Evolutionary conservation across 2,329 filamentous ascomycete genomes (phyloP).

Genomic region (Paramyrothecium sp.): DNA sequence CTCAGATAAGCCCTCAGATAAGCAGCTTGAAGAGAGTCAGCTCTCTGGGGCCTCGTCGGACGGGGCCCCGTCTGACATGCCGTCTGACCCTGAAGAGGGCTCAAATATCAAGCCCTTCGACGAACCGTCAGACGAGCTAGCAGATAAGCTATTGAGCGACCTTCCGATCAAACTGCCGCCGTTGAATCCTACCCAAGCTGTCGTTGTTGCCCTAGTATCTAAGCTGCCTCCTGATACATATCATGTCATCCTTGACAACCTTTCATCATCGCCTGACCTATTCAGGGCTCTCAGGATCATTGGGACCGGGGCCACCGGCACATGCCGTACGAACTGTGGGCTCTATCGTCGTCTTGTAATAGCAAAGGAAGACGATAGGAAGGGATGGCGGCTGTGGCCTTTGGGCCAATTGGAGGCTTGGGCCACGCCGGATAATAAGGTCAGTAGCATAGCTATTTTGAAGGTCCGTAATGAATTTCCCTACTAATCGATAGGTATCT

Average conservation of each 20-base stretch:
- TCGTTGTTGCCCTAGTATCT: too few relatives aligned
- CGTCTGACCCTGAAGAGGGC: not conserved
- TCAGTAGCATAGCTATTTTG: conserved; percentile 3
- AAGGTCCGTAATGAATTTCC: too few relatives aligned
- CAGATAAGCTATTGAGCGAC: not conserved
- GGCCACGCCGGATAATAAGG: conserved; percentile 1
- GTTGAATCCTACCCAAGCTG: too few relatives aligned
- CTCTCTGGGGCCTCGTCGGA: not conserved
- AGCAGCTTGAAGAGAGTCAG: not conserved
- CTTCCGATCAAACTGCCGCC: not conserved
- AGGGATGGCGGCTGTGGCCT: not conserved
- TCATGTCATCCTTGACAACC: conserved; percentile 13
- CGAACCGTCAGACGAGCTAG: not conserved
- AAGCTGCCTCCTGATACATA: conserved; percentile 9
- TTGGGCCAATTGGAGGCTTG: too few relatives aligned
- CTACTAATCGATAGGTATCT: too few relatives aligned
- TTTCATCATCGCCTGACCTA: conserved; percentile 8
- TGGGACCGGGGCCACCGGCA: conserved; percentile 9
- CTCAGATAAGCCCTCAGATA: not conserved
- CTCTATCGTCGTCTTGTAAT: conserved; percentile 5
- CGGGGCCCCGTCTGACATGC: not conserved
- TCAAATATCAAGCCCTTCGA: not conserved
- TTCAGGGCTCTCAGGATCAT: conserved; percentile 5
- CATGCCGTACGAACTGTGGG: conserved; percentile 9
- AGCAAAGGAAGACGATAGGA: conserved; percentile 1